Conservation (phyloP, 208 protist species). For the Crithidia brevicula region DNA sequence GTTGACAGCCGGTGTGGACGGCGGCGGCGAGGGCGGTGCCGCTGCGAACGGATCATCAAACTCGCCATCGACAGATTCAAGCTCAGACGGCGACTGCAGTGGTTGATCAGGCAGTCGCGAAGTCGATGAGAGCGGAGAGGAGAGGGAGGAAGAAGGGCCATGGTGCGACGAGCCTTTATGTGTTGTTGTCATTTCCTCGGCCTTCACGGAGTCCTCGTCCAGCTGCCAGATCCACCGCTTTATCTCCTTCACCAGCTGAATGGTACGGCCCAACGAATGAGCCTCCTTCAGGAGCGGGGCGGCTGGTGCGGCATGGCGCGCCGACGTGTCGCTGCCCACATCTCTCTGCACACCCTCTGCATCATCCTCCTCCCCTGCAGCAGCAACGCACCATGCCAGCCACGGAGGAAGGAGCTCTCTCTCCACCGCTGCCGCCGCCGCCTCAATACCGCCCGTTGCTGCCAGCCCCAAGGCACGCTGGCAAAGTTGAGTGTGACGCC, state of each 20-base stretch:
- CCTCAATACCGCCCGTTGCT: background rate
- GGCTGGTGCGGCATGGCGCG: background rate
- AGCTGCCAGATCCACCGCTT: constrained; percentile 49
- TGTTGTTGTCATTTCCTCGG: no score
- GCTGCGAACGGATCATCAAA: no score
- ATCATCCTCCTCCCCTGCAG: background rate
- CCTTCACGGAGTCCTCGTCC: constrained; percentile 8
- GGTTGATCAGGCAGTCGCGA: background rate
- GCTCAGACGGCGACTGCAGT: no score
- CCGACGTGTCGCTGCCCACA: no score
- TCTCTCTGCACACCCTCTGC: background rate
- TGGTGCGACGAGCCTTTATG: no score
- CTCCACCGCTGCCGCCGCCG: background rate
- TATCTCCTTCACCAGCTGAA: constrained; percentile 34
- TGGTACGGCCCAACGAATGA: constrained; percentile 1
- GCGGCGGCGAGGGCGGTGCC: no score
- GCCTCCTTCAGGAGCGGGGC: background rate
- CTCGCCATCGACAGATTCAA: no score
- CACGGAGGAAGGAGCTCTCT: constrained; percentile 17
- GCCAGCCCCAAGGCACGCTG: constrained; percentile 19
- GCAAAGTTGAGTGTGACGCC: constrained; percentile 14
- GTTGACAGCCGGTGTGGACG: background rate
- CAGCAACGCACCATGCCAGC: constrained; percentile 21
- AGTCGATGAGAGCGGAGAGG: background rate
- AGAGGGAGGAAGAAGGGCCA: background rate